phyloP scores from a whole-genome alignment of 805 yeast genomes.

The Hanseniaspora nectarophila region DNA sequence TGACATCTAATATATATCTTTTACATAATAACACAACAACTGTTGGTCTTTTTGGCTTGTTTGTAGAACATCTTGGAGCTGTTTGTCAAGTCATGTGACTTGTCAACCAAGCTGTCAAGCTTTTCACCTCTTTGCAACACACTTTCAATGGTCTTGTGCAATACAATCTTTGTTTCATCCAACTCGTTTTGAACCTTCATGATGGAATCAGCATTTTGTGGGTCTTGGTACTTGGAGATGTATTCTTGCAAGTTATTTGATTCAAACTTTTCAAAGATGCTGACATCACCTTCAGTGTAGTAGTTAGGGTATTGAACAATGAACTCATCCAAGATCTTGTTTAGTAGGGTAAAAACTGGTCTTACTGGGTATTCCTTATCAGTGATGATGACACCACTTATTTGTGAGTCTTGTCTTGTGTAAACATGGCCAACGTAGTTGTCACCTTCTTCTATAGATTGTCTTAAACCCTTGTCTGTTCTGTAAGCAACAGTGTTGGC shows the following conservation, averaged over 20 bases:
- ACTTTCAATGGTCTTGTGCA: constrained; percentile 89
- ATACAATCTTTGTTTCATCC: constrained; percentile 91
- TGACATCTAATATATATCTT: not conserved
- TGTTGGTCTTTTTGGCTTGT: constrained; percentile 89
- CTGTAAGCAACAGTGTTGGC: constrained; percentile 81
- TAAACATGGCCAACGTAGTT: constrained; percentile 84
- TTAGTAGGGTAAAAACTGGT: constrained; percentile 87
- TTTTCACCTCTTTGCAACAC: constrained; percentile 95
- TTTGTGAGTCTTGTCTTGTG: constrained; percentile 65
- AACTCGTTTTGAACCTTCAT: constrained; percentile 96
- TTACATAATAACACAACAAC: constrained; percentile 70
- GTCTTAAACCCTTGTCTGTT: constrained; percentile 82
- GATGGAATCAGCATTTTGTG: constrained; percentile 89
- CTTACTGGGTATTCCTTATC: constrained; percentile 95
- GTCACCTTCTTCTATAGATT: constrained; percentile 79
- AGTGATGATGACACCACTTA: constrained; percentile 81
- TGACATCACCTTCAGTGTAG: constrained; percentile 31
- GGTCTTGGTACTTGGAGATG: constrained; percentile 83
- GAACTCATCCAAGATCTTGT: constrained; percentile 85
- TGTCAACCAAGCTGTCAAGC: constrained; percentile 84
- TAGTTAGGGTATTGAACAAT: constrained; percentile 67
- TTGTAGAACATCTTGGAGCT: constrained; percentile 90
- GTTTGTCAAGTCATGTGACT: constrained; percentile 81
- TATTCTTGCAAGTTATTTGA: constrained; percentile 39
- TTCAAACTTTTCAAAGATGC: constrained; percentile 23